These are phyloP conservation scores for Penicillium sp. DNA, from an alignment of 2,329 filamentous ascomycete genomes.

Conservation along the genomic window DNA sequence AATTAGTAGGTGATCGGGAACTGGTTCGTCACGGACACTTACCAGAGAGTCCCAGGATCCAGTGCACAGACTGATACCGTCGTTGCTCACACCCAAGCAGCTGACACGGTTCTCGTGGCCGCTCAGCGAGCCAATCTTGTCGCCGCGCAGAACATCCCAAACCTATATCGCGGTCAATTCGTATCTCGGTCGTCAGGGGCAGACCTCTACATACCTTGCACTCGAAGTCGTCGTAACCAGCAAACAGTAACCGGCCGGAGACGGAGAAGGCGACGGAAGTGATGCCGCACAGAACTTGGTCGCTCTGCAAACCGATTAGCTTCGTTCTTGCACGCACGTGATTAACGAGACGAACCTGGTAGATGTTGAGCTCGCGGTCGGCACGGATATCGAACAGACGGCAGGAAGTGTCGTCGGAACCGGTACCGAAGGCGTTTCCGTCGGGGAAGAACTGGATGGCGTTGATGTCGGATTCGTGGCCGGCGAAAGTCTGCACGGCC, in stretches of 20 bases:
- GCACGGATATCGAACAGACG: constrained; percentile 96
- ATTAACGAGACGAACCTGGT: constrained; percentile 53
- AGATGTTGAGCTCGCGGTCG: constrained; percentile 72
- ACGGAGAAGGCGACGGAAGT: constrained; percentile 98
- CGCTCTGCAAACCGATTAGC: constrained; percentile 62
- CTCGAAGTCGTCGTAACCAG: constrained; percentile 98
- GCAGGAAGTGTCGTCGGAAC: constrained; percentile 96
- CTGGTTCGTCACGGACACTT: constrained; percentile 44
- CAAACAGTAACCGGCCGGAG: constrained; percentile 90
- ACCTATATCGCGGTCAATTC: constrained; percentile 59
- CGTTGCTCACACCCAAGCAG: constrained; percentile 97
- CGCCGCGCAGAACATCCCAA: constrained; percentile 94
- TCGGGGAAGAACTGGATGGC: constrained; percentile 99
- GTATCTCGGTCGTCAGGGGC: not conserved
- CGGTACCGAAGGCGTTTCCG: constrained; percentile 96
- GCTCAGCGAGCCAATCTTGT: constrained; percentile 93
- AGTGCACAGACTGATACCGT: constrained; percentile 98
- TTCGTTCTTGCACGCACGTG: not conserved
- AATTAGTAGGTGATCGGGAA: constrained; percentile 7
- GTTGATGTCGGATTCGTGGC: constrained; percentile 98
- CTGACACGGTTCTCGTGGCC: constrained; percentile 99
- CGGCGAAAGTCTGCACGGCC: constrained; percentile 97
- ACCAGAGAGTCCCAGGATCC: constrained; percentile 99
- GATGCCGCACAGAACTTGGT: constrained; percentile 95
- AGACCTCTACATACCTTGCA: constrained; percentile 77